Conservation (phyloP, 495 filamentous ascomycete species). For the Talaromyces stipitatus region DNA sequence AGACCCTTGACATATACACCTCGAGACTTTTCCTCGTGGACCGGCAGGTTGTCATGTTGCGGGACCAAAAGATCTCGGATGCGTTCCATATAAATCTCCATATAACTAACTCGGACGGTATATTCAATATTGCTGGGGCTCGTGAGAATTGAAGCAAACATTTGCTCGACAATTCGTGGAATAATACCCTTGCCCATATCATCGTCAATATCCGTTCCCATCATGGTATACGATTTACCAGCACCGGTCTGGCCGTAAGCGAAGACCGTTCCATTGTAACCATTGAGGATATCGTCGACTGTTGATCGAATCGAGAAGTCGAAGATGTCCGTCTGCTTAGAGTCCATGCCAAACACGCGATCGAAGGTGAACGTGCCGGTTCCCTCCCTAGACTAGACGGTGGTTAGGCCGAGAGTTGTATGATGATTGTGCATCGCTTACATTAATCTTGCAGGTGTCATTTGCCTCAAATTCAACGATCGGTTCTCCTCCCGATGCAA, state of each 20-base stretch:
- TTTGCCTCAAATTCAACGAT: conserved; percentile 83
- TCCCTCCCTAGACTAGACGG: conserved; percentile 67
- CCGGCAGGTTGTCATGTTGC: conserved; percentile 89
- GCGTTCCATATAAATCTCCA: conserved; percentile 99
- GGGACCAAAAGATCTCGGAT: conserved; percentile 90
- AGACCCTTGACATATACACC: conserved; percentile 97
- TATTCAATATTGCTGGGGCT: conserved; percentile 95
- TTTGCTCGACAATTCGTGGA: conserved; percentile 94
- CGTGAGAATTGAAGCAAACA: conserved; percentile 87
- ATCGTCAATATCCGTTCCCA: conserved; percentile 94
- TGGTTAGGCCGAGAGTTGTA: not conserved
- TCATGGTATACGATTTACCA: conserved; percentile 99
- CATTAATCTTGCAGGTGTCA: conserved; percentile 81
- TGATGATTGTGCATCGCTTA: conserved; percentile 35
- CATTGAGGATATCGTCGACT: conserved; percentile 96
- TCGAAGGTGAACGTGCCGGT: conserved; percentile 91
- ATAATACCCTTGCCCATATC: conserved; percentile 86
- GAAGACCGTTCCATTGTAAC: conserved; percentile 98
- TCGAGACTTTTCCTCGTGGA: conserved; percentile 93
- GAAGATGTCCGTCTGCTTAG: conserved; percentile 84
- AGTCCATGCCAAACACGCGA: conserved; percentile 89
- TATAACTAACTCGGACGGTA: conserved; percentile 94
- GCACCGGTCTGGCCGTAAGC: conserved; percentile 98
- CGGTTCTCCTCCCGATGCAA: conserved; percentile 79
- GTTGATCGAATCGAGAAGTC: conserved; percentile 94